Base-by-base conservation (phyloP, 1,139 yeast species). In the Debaryomyces sp. region DNA sequence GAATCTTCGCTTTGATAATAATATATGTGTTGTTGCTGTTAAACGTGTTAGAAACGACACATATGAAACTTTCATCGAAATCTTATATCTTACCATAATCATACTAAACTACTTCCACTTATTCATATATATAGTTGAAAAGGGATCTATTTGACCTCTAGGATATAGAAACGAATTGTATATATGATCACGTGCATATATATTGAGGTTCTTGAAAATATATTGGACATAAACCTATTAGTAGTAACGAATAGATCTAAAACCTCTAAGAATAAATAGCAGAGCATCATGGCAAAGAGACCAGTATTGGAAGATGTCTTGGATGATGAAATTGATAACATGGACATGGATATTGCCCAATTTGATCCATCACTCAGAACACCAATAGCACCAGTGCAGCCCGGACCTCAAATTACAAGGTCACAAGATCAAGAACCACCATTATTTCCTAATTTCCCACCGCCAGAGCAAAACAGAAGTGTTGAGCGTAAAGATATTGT, bases 321-420 rank as follows among this genome's bases (percentile, higher is more conserved):
- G 54, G 96, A 89, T 66, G 94, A 89, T 52, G 96, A 89, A 60
- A 86, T 92, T 70, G 97, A 91, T 64, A 85, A 89, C 70, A 77
- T 90, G 84, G 97, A 91, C 59, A 87, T 89, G 88, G 97, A 91
- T 68, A 78, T 92, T 37, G 95, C 96, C 8, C 92, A 91, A 71
- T 87, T 90, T 56, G 97, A 91, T 67, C 92, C 97, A 15, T 69
- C 73, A 41, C 70, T 86, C 52, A 78, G 67, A 41, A 85, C 92
- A 0, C 89, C 91, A 3, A 69, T 86, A 18, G 91, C 91, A 0
- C 91, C 91, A 40, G 71, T 77, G 41, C 76, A 79, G 58, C 80
- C 85, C 13, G 76, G 77, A 53, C 87, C 89, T 30, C 66, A 73
- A 1, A 74, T 85, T 24, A 80, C 77, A 7, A 76, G 89, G 62